Base-by-base conservation (phyloP, 495 filamentous ascomycete species). In the Sabuloglossum arenarium region DNA sequence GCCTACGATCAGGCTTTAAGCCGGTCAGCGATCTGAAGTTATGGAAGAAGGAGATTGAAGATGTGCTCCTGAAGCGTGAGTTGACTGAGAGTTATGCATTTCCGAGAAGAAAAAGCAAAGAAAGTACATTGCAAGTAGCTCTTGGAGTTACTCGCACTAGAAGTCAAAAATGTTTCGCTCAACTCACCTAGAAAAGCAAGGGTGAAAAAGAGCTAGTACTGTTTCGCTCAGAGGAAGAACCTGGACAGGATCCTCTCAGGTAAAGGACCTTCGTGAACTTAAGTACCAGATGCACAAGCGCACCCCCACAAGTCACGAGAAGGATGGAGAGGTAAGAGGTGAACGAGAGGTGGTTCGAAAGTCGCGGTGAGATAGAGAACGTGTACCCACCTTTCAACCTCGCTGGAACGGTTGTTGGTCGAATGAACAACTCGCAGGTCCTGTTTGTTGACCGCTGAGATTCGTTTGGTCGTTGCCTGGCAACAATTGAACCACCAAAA, bases 381-480 rank as follows among this genome's bases (percentile, higher is more conserved):
- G 6, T 5, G 16, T 43, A 19, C 16, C 3, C 4, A 21, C 39
- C 39, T 43, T 43, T 1, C 21, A n/a, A 19, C 39, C 21, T 43
- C 12, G 16, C 39, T 21, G 16, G 5, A 9, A 43, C 16, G n/a
- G 39, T 21, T 43, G 39, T n/a, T n/a, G n/a, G n/a, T 43, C 39
- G 39, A 43, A 43, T 43, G 39, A 23, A 43, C 39, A 16, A 39
- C 14, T 5, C 14, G 34, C 14, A 39, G 3, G 19, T 2, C 16
- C 9, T 43, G 19, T 43, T 51, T 51, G 47, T 51, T 51, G 47
- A 51, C 47, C 47, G 47, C 47, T 51, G 25, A 29, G 28, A 43
- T 43, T 43, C 39, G 39, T 43, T 43, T 19, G 28, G 47, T 51
- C 47, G 47, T 51, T 51, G 47, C 47, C 47, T 51, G 47, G 47